phyloP scores from a whole-genome alignment of 2,329 filamentous ascomycete species.

The Leptosphaerulina australis region DNA sequence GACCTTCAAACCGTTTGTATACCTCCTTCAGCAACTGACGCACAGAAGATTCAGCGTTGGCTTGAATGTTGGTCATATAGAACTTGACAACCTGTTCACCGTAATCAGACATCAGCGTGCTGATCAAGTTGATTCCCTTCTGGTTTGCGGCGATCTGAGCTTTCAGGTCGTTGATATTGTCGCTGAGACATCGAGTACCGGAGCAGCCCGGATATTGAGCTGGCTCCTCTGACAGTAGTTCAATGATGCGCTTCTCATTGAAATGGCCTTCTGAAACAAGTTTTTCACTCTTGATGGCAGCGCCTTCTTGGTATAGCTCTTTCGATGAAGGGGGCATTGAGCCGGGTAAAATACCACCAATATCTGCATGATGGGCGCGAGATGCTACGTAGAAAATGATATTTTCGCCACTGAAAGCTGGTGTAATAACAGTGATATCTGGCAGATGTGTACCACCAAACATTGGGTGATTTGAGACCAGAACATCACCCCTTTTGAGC shows the following conservation, averaged over 20 bases:
- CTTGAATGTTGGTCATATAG: slow-evolving; percentile 83
- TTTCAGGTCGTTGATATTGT: slow-evolving; percentile 86
- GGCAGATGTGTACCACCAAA: slow-evolving; percentile 84
- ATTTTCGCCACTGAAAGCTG: slow-evolving; percentile 74
- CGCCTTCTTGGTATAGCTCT: slow-evolving; percentile 63
- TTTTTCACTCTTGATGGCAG: slow-evolving; percentile 64
- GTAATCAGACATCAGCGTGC: slow-evolving; percentile 76
- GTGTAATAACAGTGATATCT: slow-evolving; percentile 81
- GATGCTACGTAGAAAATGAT: slow-evolving; percentile 85
- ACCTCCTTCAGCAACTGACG: slow-evolving; percentile 74
- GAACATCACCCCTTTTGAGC: slow-evolving; percentile 77
- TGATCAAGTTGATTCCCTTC: slow-evolving; percentile 81
- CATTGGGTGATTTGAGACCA: slow-evolving; percentile 84
- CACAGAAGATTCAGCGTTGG: slow-evolving; percentile 78
- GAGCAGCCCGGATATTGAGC: slow-evolving; percentile 76
- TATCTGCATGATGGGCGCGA: slow-evolving; percentile 81
- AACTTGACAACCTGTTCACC: slow-evolving; percentile 77
- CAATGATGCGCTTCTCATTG: slow-evolving; percentile 75
- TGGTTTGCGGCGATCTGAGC: slow-evolving; percentile 87
- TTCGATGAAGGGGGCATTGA: slow-evolving; percentile 81
- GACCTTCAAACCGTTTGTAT: slow-evolving; percentile 70
- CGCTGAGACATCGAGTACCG: slow-evolving; percentile 77
- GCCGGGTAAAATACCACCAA: slow-evolving; percentile 80
- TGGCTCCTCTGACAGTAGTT: slow-evolving; percentile 74
- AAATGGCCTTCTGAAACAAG: slow-evolving; percentile 78